Evolutionary conservation across 2,329 filamentous ascomycete species (phyloP), one percentile per base, ranked within the genome.

Genomic region (Venturia asperata): DNA sequence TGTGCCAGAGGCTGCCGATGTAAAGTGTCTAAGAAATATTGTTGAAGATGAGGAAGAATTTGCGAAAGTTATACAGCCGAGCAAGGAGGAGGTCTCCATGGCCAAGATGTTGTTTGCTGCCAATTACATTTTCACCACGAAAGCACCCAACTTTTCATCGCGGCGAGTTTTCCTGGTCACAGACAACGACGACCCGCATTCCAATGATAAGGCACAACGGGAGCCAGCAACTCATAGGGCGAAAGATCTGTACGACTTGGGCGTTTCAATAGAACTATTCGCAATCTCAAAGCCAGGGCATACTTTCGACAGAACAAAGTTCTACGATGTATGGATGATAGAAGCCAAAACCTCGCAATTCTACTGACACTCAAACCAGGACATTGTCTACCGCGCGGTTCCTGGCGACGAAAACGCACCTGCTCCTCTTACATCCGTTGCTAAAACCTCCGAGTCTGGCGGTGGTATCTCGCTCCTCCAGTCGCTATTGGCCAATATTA

Each of bases 61-160:
- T 0, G 81, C 86, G 2, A 82, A 87, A 10, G 77, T 97, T 4
- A 77, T 97, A 43, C 81, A 82, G 6, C 87, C 92, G 1, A 85
- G 90, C 0, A 78, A 83, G 3, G 86, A 92, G 65, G 79, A 82
- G 1, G 87, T 89, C 0, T 86, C 87, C 42, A 96, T 99, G 87
- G 86, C 90, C 11, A 96, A 92, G 71, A 83, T 99, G 2, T 81
- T 99, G 1, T 97, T 97, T 73, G 96, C 92, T 70, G 93, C 92
- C 45, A 97, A 97, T 69, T 92, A 97, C 72, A 90, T 97, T 63
- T 97, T 99, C 74, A 96, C 92, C 0, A 96, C 91, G 3, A 96
- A 90, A 74, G 92, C 94, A 0, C 87, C 94, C 21, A 97, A 97
- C 72, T 97, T 97, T 74, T 88, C 91, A 4, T 97, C 93, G 6